Base-by-base conservation (phyloP, 192 early-diverging fungal species). In the Helicostylum pulchrum region DNA sequence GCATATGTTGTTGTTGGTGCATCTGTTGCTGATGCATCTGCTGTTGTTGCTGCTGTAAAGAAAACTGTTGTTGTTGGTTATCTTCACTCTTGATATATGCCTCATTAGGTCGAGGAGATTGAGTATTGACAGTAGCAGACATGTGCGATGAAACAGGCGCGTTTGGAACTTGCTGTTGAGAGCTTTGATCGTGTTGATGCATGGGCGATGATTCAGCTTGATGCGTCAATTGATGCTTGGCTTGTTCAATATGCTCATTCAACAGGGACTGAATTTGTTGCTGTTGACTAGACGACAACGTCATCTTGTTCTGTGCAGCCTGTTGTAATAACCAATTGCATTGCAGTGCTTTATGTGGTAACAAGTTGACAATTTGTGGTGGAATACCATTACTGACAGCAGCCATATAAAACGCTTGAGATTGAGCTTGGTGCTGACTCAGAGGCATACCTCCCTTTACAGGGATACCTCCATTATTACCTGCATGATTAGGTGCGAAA, bases 261-360 rank as follows among this genome's bases (percentile, higher is more conserved):
- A 73, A 45, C 61, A 68, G 26, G 30, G 9, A 15, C n/a, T 59
- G 61, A 17, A 73, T 67, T n/a, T 73, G 71, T 31, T 73, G 66
- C 32, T 72, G 71, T 53, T 72, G 71, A 2, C 12, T 19, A 10
- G 52, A n/a, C 9, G 48, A 64, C 12, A 68, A 39, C 1, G 14
- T 3, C 14, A 64, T 50, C 26, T 68, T 67, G 2, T 56, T 51
- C 5, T 60, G 66, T 0, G 30, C 55, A 8, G 66, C 53, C 39
- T 73, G 66, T 32, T 68, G 61, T 10, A 73, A 45, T 14, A 73
- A 21, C 71, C 71, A 73, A 14, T 52, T 68, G 10, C 55, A 67
- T 32, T 73, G 71, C 1, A 73, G 42, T 20, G 71, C 71, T 2
- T 61, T 67, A 2, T 30, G 60, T n/a, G 71, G 71, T n/a, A 73